Base-by-base conservation (phyloP, 768 basidiomycete species). In the Termitomyces sp. region DNA sequence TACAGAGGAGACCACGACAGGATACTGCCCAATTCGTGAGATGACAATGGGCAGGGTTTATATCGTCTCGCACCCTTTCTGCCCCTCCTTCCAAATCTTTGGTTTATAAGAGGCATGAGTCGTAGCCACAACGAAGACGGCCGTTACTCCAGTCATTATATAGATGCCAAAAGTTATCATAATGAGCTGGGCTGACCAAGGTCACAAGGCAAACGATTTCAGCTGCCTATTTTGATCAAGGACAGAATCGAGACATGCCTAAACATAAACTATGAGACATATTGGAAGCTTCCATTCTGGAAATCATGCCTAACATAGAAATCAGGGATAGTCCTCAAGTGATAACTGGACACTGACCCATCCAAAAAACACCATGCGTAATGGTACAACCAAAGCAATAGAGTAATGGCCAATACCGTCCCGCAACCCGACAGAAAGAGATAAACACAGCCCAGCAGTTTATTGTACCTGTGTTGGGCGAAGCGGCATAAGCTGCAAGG, bases 221-320 rank as follows among this genome's bases (percentile, higher is more conserved):
- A 47, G 12, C 14, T 5, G 26, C 16, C 18, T 26, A 30, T 9
- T 40, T 16, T 30, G 38, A 41, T n/a, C 38, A 16, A 10, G 13
- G 32, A 30, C 13, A 10, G 10, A 46, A 33, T 59, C 41, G 3
- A 48, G 52, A 69, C 79, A 61, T 64, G 84, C 85, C 75, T 38
- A 82, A 70, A 64, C 87, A 88, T 62, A 89, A 88, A 32, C 67
- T 63, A 38, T 66, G 71, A 9, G 86, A 83, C 85, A 89, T 89
- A 20, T 59, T 66, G 51, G 72, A 74, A 0, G 87, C 84, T 62
- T 84, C 74, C 87, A 89, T 88, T 53, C 71, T 69, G 77, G 83
- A 87, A 14, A 84, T 75, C 71, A 88, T 79, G 12, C 87, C 87
- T 88, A 51, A 9, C 30, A 26, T 23, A 41, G 63, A 20, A 18